Evolutionary conservation across 2,329 filamentous ascomycete species (phyloP), one percentile per base, ranked within the genome.

Genomic region (Monosporascus cannonballus): DNA sequence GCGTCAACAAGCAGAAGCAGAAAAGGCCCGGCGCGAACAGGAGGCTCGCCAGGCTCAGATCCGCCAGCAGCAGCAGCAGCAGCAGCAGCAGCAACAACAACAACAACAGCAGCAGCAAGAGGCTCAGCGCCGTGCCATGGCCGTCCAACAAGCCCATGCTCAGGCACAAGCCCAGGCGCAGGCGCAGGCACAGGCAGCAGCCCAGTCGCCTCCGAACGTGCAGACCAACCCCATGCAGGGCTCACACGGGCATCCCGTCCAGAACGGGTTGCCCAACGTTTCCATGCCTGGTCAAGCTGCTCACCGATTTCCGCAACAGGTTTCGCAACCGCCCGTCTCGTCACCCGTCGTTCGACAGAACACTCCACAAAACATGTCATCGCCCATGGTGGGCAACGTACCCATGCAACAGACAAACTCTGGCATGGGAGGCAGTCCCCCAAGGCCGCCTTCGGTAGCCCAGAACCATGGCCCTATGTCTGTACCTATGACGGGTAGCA

Each of bases 281-380:
- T 67, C 67, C 24, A 71, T 71, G 59, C 54, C 73, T 9, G 68
- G 70, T 6, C 76, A 77, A 54, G 69, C 71, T 14, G 67, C 73
- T 51, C 69, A 73, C 34, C 73, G 78, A 9, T 81, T 82, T 56
- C 71, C 73, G 20, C 72, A 75, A 48, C 79, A 85, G 58, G 78
- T 83, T 7, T 79, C 83, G 1, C 84, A 87, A 62, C 73, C 80
- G 17, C 78, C 81, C 4, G 84, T 83, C 1, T 84, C 85, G 8
- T 90, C 88, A n/a, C 88, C 89, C 0, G 73, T 84, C 53, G 69
- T 80, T 22, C 76, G 81, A 15, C 83, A 87, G 59, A 80, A 79
- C 22, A 86, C 83, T 1, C 84, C 84, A 14, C 81, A 84, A 52
- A 81, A 79, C 52, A 79, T 81, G 71, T 86, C 84, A 5, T 86